phyloP scores from a whole-genome alignment of 73 alveolate species.

The Symbiodinium pilosum region DNA sequence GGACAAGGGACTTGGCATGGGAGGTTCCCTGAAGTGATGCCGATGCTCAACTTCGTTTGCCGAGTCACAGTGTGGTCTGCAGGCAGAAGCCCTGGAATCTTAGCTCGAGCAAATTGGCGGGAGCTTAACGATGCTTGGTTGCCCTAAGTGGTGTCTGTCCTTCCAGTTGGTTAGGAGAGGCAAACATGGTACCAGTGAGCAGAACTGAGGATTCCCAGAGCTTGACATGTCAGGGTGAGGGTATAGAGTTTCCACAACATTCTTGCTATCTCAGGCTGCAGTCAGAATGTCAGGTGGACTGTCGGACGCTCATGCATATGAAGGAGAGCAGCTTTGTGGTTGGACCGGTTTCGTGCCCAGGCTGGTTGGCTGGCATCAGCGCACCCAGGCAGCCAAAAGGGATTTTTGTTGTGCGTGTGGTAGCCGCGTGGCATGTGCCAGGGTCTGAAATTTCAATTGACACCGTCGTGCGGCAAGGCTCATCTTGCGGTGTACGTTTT shows the following conservation, averaged over 20 bases:
- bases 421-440: not conserved
- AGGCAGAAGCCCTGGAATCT: not conserved
- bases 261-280: not conserved
- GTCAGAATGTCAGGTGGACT: constrained; percentile 43
- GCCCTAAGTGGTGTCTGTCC: no score
- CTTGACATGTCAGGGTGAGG: no score
- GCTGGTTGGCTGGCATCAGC: constrained; percentile 76
- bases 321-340: not conserved
- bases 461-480: not conserved
- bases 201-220: no score
- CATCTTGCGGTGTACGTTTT: not conserved
- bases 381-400: no score
- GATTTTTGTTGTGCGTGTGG: no score
- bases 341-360: not conserved
- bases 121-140: not conserved
- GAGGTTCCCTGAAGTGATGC: not conserved
- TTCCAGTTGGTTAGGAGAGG: no score
- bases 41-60: not conserved
- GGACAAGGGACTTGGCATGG: not conserved
- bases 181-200: no score
- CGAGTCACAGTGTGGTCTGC: not conserved
- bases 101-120: not conserved
- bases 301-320: not conserved
- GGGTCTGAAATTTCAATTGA: not conserved
- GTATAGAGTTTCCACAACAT: no score